Base-by-base conservation (phyloP, 495 filamentous ascomycete genomes). In the Xylaria castorea region DNA sequence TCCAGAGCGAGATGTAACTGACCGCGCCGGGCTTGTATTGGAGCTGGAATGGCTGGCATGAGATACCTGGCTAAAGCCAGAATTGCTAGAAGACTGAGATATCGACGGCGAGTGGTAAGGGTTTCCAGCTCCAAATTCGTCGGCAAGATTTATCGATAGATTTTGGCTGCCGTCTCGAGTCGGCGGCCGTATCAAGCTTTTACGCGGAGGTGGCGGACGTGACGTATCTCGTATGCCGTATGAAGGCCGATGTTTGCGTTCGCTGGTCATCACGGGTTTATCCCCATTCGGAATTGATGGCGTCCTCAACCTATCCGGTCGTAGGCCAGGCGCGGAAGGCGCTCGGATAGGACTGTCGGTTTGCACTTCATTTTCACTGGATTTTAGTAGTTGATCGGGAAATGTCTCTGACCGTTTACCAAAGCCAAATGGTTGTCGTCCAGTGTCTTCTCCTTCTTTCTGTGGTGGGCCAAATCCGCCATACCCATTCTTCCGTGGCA, bases 31-130 rank as follows among this genome's bases (percentile, higher is more conserved):
- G 72, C 87, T 97, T 5, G 93, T 93, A 66, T 89, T 85, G 4
- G 93, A 94, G 75, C 92, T 95, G 3, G 89, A 85, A 79, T 90
- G 91, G 70, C 90, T 89, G 0, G 83, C 83, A 11, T 89, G 86
- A 27, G 78, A 80, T 38, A 42, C 71, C 42, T 78, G 83, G 25
- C 91, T 93, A 30, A 84, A 88, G 1, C 84, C 87, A 8, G 92
- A 94, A n/a, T 87, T 88, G 51, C 89, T 91, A 6, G 92, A 94
- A 2, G 88, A 88, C 32, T 87, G 87, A 1, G 92, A 96, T 72
- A 89, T 87, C 0, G 91, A 89, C 1, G 90, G 81, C 4, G 85
- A 86, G 76, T 93, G 91, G 77, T 90, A 88, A 0, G 87, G 84
- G 66, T 89, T 89, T 34, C 83, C 81, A 27, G 84, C 78, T 20